Percentiles rank a stretch among this genome's conserved stretches.
Evolutionary conservation across 257 asterid genomes (phyloP).

Genomic region (Solanum peruvianum): DNA sequence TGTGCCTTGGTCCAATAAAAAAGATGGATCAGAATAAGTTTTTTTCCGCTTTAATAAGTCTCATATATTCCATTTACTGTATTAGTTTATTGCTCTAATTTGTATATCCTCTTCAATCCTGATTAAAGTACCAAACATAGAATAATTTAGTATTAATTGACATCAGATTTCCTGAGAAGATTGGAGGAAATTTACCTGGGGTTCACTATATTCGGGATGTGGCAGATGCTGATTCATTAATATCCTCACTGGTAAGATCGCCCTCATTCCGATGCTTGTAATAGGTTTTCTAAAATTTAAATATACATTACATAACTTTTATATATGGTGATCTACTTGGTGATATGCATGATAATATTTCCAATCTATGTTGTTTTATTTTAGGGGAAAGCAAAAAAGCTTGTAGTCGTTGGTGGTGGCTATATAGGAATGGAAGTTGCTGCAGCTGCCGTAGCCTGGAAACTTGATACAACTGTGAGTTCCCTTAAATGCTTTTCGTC

Average conservation of each 20-base stretch:
- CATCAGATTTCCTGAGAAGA: constrained; percentile 81
- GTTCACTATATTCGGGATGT: constrained; percentile 93
- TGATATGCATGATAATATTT: not conserved
- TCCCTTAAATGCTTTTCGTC: not conserved
- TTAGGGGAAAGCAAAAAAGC: constrained; percentile 78
- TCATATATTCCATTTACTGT: not conserved
- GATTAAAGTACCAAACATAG: not conserved
- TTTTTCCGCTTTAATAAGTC: not conserved
- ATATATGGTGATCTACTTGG: not conserved
- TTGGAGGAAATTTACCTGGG: constrained; percentile 84
- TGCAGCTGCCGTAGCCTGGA: constrained; percentile 94
- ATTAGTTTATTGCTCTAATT: not conserved
- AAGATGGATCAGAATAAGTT: not conserved
- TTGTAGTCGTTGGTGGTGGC: constrained; percentile 94
- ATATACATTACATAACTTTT: not conserved
- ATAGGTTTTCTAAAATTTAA: not conserved
- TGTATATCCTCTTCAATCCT: not conserved
- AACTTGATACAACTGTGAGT: constrained; percentile 89
- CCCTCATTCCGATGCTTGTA: not conserved
- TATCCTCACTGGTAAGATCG: constrained; percentile 58
- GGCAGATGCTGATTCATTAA: constrained; percentile 86
- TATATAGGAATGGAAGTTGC: constrained; percentile 99
- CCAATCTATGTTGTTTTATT: not conserved
- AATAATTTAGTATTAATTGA: not conserved
- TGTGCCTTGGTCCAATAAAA: not conserved